A percentile compares a stretch with the other conserved stretches of the same genome.
Conservation (phyloP, 345 rosid genomes). For the Turnera subulata region DNA sequence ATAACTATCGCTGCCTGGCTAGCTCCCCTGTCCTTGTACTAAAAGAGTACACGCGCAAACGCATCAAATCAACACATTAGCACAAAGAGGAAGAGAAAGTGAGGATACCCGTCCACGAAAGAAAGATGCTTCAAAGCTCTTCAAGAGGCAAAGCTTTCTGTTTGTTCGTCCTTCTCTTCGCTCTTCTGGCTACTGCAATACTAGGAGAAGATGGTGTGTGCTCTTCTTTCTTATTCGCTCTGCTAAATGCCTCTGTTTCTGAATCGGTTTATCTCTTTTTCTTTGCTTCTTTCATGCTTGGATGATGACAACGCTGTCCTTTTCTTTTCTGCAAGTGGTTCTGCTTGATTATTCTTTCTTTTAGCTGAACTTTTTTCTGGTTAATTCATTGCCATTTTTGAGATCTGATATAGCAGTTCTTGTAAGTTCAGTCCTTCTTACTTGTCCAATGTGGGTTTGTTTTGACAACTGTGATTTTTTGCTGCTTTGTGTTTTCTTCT, state of each 20-base stretch:
- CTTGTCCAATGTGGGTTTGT: conserved; percentile 2
- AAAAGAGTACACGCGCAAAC: background rate
- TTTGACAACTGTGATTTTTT: too few relatives aligned
- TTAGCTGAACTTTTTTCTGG: background rate
- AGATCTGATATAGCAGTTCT: conserved; percentile 20
- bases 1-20: conserved; percentile 16
- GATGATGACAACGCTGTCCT: too few relatives aligned
- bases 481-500: too few relatives aligned
- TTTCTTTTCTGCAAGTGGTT: background rate
- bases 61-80: background rate
- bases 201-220: conserved; percentile 63
- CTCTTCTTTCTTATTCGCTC: conserved; percentile 2
- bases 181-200: conserved; percentile 35
- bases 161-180: conserved; percentile 33
- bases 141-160: conserved; percentile 39
- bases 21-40: conserved; percentile 13
- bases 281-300: background rate
- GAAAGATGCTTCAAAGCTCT: conserved; percentile 34
- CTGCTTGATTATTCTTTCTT: background rate
- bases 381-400: conserved; percentile 11
- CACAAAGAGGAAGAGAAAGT: conserved; percentile 20
- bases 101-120: conserved; percentile 3
- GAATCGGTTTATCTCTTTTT: background rate
- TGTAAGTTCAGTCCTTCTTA: too few relatives aligned
- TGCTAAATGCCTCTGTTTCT: too few relatives aligned